Percentiles rank a stretch among this genome's conserved stretches.
phyloP scores from a whole-genome alignment of 345 rosid genomes.

The Fremontodendron californicum region DNA sequence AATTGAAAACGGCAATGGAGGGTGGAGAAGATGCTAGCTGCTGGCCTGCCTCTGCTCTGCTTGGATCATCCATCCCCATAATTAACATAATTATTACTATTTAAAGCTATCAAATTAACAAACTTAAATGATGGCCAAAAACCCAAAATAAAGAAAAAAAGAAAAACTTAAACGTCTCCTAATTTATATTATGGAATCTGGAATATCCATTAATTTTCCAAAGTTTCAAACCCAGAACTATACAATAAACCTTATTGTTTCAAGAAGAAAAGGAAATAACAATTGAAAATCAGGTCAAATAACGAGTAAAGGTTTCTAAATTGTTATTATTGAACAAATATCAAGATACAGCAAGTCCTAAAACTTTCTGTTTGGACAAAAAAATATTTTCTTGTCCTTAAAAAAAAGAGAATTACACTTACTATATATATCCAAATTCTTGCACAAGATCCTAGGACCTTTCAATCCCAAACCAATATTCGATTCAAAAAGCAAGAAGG shows the following conservation, averaged over 20 bases:
- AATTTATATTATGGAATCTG: neutral
- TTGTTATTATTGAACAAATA: neutral
- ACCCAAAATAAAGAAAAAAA: too few species aligned
- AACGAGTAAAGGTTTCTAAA: neutral
- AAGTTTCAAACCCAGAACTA: neutral
- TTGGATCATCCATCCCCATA: neutral
- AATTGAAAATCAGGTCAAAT: neutral
- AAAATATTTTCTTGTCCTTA: neutral
- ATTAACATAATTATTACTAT: neutral
- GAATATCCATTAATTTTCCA: neutral
- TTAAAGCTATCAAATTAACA: neutral
- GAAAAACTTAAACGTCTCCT: neutral
- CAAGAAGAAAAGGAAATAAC: neutral
- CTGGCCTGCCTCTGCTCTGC: neutral
- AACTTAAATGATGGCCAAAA: neutral
- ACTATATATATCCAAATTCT: neutral
- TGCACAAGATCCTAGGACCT: neutral
- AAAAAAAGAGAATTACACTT: neutral
- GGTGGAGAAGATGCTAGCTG: neutral
- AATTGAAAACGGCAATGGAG: too few species aligned
- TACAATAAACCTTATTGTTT: neutral
- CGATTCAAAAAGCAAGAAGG: constrained; percentile 23
- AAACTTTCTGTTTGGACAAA: neutral
- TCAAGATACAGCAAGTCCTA: constrained; percentile 12
- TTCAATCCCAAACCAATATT: neutral